These are phyloP conservation scores for Pythium phragmiticola DNA, from an alignment of 352 stramenopile genomes.

Conservation along the genomic window DNA sequence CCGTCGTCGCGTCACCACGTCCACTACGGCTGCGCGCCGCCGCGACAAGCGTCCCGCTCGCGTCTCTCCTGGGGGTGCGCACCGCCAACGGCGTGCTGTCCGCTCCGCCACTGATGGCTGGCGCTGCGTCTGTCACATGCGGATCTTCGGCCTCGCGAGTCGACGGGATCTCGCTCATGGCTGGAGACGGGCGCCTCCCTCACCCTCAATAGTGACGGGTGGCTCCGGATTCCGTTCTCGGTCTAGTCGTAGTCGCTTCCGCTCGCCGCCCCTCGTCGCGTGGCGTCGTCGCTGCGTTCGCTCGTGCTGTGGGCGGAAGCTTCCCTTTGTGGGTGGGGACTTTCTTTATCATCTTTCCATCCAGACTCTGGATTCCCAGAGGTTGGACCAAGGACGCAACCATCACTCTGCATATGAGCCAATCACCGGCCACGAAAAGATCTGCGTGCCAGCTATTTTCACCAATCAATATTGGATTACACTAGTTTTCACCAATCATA, in stretches of 20 bases:
- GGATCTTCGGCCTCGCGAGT: background rate
- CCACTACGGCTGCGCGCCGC: conserved; percentile 3
- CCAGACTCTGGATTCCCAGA: background rate
- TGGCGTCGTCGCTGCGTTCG: background rate
- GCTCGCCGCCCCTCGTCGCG: background rate
- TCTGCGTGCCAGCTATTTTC: conserved; percentile 4
- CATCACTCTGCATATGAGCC: conserved; percentile 17
- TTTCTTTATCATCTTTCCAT: conserved; percentile 12
- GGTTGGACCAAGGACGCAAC: background rate
- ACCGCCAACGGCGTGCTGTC: background rate
- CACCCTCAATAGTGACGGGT: background rate
- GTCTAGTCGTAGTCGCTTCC: background rate
- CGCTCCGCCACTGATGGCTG: background rate
- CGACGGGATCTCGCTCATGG: background rate
- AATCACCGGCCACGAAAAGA: conserved; percentile 2
- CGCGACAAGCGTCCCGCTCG: conserved; percentile 7
- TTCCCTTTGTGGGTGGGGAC: background rate
- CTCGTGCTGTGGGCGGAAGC: background rate
- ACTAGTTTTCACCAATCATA: conserved; percentile 24
- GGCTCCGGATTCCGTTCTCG: background rate
- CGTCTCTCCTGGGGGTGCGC: background rate
- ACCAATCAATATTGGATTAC: conserved; percentile 6
- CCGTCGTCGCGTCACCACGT: background rate
- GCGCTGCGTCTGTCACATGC: background rate
- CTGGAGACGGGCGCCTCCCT: background rate